Conservation (phyloP, 805 yeast species). For the Yarrowia bubula region DNA sequence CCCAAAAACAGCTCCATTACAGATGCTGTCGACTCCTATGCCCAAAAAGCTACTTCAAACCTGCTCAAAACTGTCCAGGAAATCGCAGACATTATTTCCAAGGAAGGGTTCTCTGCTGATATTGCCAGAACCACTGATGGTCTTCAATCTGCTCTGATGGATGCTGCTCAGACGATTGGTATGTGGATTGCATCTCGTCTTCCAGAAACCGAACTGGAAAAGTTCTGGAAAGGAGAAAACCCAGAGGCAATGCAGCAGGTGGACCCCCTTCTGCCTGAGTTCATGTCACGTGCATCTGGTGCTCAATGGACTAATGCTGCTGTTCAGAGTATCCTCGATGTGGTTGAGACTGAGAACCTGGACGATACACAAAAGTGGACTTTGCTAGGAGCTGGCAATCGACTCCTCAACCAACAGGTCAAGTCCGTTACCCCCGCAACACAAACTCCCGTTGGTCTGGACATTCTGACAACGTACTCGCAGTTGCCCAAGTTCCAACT, state of each 20-base stretch:
- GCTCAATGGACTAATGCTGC: constrained; percentile 19
- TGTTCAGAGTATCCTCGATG: not conserved
- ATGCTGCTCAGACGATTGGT: constrained; percentile 3
- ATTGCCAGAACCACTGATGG: not conserved
- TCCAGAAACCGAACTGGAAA: not conserved
- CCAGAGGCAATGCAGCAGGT: not conserved
- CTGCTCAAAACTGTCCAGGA: not conserved
- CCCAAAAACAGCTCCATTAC: not conserved
- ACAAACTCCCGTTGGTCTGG: not conserved
- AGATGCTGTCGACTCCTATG: not conserved
- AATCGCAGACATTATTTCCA: not conserved
- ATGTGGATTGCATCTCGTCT: not conserved
- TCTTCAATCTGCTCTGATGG: not conserved
- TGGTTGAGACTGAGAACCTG: not conserved
- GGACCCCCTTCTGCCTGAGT: not conserved
- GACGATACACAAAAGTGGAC: not conserved
- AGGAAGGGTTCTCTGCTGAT: constrained; percentile 8
- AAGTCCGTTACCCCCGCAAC: not conserved
- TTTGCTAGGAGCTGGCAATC: not conserved
- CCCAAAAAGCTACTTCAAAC: not conserved
- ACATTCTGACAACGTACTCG: not conserved
- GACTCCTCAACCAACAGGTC: not conserved
- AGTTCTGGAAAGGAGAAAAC: constrained; percentile 11
- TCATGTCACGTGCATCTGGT: not conserved
- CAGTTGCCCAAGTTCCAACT: not conserved